phyloP scores from a whole-genome alignment of 2,329 filamentous ascomycete genomes.

The Bipolaris zeicola region DNA sequence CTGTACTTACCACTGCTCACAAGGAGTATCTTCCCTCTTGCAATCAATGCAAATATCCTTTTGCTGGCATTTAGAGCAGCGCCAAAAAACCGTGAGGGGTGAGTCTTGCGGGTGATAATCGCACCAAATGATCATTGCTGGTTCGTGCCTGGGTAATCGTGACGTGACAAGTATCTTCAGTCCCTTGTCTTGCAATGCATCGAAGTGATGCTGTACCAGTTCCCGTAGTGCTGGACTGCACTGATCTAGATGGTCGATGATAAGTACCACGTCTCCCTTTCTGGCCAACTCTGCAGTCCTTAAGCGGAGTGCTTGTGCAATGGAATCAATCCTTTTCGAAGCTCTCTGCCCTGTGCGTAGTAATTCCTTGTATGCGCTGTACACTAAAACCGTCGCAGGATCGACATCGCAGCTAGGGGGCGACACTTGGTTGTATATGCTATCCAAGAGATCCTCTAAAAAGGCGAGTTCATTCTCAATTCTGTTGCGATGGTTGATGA shows the following conservation, averaged over 20 bases:
- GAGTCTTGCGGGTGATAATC: slow-evolving; percentile 9
- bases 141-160: slow-evolving; percentile 6
- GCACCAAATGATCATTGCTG: slow-evolving; percentile 9
- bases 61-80: slow-evolving; percentile 3
- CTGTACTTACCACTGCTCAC: not conserved
- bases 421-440: slow-evolving; percentile 10
- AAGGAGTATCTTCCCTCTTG: not conserved
- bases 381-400: slow-evolving; percentile 1
- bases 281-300: not conserved
- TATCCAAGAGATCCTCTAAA: slow-evolving; percentile 15
- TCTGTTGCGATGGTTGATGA: slow-evolving; percentile 9
- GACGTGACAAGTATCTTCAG: slow-evolving; percentile 25
- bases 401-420: not conserved
- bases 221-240: slow-evolving; percentile 16
- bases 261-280: slow-evolving; percentile 12
- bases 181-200: slow-evolving; percentile 8
- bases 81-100: not conserved
- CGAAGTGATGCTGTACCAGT: slow-evolving; percentile 22
- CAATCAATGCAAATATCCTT: not conserved
- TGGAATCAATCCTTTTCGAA: not conserved
- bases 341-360: slow-evolving; percentile 2
- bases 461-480: slow-evolving; percentile 8
- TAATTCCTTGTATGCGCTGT: slow-evolving; percentile 9
- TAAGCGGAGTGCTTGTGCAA: slow-evolving; percentile 18
- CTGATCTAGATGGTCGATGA: slow-evolving; percentile 30